Base-by-base conservation (phyloP, 2,329 filamentous ascomycete species). In the Xylariomycetidae sp. region DNA sequence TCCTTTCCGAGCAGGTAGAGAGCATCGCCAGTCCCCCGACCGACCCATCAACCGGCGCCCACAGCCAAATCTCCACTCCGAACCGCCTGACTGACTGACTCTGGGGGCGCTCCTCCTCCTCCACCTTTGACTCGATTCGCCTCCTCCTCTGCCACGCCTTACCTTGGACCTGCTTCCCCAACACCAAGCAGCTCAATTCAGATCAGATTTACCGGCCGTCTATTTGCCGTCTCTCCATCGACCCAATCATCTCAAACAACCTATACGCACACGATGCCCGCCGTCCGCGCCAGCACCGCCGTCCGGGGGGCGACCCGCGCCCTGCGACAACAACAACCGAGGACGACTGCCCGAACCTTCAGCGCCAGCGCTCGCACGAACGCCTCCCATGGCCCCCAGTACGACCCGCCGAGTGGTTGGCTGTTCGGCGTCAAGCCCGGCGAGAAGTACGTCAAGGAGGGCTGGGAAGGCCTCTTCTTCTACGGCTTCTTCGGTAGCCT, bases 371-470 rank as follows among this genome's bases (percentile, higher is more conserved):
- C 63, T 43, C 61, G 60, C 52, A 59, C 57, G 36, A 57, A 60
- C 39, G 64, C 64, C 45, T 67, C 68, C 47, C 78, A 84, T 66
- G 84, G 78, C 53, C 73, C 79, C 49, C 83, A 88, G 60, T 98
- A 88, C 65, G 92, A 98, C 49, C 80, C 89, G 29, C 90, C 92
- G 3, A 75, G 71, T 36, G 92, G 92, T 53, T 95, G 88, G 86
- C 78, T 98, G 53, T 95, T 85, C 63, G 89, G 89, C 48, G 76
- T 95, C 52, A 89, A 88, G 71, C 92, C 92, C 22, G 89, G 89
- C 43, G 86, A 95, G 77, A 94, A 95, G 72, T 80, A 86, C 58
- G 79, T 93, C 74, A 85, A 87, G 62, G 92, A 98, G 68, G 92
- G 90, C 32, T 98, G 92, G 92, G 92, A 98, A 74, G 79, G 72